Evolutionary conservation across 2,329 filamentous ascomycete species (phyloP).

Genomic region (Cladosporium sp.): DNA sequence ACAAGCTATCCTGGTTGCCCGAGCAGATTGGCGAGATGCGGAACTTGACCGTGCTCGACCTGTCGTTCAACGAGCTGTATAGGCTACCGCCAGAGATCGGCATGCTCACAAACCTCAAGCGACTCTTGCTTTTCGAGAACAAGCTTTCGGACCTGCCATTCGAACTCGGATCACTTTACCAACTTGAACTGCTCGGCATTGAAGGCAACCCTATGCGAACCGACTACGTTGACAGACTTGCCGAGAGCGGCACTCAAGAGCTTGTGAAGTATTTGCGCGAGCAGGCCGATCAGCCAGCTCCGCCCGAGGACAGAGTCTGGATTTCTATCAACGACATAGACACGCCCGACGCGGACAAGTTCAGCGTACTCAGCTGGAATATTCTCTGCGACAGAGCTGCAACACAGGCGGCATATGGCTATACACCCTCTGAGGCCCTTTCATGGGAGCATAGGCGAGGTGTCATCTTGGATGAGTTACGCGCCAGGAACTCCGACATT

Average conservation of each 20-base stretch:
- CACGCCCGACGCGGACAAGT: constrained; percentile 57
- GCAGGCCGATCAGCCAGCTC: constrained; percentile 66
- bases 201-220: constrained; percentile 82
- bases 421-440: constrained; percentile 79
- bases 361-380: constrained; percentile 91
- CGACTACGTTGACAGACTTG: constrained; percentile 75
- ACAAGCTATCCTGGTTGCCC: constrained; percentile 81
- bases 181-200: constrained; percentile 84
- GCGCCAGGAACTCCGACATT: constrained; percentile 79
- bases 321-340: constrained; percentile 66
- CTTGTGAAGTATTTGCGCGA: constrained; percentile 82
- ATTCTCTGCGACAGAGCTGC: constrained; percentile 93
- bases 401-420: constrained; percentile 81
- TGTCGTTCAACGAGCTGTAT: constrained; percentile 82
- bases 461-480: constrained; percentile 79
- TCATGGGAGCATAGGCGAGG: constrained; percentile 84
- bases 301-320: constrained; percentile 74
- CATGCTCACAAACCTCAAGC: constrained; percentile 91
- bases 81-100: constrained; percentile 87
- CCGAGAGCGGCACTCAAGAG: constrained; percentile 83
- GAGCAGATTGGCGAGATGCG: constrained; percentile 78
- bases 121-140: constrained; percentile 87
- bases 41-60: constrained; percentile 77
- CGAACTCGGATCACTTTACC: constrained; percentile 85
- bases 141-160: constrained; percentile 76